phyloP scores from a whole-genome alignment of 257 asterid species.

The Solanum okadae region DNA sequence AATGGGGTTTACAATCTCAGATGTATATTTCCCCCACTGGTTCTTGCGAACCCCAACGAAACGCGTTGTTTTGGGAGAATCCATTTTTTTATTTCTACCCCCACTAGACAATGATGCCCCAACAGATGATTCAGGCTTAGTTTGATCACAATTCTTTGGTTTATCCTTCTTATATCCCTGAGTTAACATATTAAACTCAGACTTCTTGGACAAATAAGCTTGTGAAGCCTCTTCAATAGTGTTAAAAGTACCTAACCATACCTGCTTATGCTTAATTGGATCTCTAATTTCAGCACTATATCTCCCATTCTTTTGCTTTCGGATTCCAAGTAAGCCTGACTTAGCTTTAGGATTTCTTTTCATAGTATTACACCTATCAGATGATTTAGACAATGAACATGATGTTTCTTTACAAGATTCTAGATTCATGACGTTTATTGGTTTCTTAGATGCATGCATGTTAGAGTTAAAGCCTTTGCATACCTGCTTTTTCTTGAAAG shows the following conservation, averaged over 20 bases:
- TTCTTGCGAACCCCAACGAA: neutral
- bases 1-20: neutral
- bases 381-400: neutral
- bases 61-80: neutral
- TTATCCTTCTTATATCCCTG: neutral
- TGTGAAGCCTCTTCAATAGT: neutral
- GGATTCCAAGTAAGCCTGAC: neutral
- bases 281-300: neutral
- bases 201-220: neutral
- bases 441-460: neutral
- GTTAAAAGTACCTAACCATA: neutral
- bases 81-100: neutral
- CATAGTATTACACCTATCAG: neutral
- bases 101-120: neutral
- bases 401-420: neutral
- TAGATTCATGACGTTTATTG: neutral
- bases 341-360: neutral
- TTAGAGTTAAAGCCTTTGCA: neutral
- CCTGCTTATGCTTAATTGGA: neutral
- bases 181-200: neutral
- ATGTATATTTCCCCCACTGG: neutral
- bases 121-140: neutral
- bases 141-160: neutral
- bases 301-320: neutral
- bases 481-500: neutral